phyloP scores from a whole-genome alignment of 805 yeast genomes.

The Metschnikowia lochheadii region DNA sequence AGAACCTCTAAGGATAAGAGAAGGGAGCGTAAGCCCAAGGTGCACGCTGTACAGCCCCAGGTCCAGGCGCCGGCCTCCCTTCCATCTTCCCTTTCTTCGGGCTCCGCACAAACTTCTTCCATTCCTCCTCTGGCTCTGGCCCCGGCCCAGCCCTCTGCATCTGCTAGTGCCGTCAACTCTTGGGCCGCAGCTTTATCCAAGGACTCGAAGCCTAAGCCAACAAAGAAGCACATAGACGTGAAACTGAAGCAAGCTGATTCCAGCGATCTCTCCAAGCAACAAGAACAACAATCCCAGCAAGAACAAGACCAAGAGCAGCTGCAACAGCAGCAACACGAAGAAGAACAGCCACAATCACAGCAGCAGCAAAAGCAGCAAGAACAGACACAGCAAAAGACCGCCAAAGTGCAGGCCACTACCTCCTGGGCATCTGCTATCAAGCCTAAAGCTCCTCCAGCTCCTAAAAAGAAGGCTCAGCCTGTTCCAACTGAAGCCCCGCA shows the following conservation, averaged over 20 bases:
- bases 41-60: constrained; percentile 4
- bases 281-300: neutral
- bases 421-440: constrained; percentile 72
- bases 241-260: constrained; percentile 7
- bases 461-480: constrained; percentile 25
- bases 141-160: constrained; percentile 10
- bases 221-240: constrained; percentile 12
- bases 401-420: constrained; percentile 14
- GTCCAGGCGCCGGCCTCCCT: constrained; percentile 1
- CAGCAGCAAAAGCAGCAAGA: constrained; percentile 35
- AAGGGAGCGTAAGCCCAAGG: constrained; percentile 12
- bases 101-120: constrained; percentile 16
- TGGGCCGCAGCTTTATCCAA: constrained; percentile 44
- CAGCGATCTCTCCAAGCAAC: constrained; percentile 5
- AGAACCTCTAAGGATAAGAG: constrained; percentile 14
- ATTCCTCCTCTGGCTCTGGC: neutral
- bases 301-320: constrained; percentile 53
- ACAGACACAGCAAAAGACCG: constrained; percentile 4
- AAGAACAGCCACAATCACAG: constrained; percentile 47
- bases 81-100: constrained; percentile 10
- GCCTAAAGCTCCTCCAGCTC: constrained; percentile 40
- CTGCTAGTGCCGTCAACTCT: constrained; percentile 23
- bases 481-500: constrained; percentile 23
- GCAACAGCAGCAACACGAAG: constrained; percentile 12
- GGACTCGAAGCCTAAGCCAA: constrained; percentile 29